Percentiles rank a stretch among this genome's conserved stretches.
phyloP scores from a whole-genome alignment of 2,329 filamentous ascomycete species.

The Metarhizium brunneum region DNA sequence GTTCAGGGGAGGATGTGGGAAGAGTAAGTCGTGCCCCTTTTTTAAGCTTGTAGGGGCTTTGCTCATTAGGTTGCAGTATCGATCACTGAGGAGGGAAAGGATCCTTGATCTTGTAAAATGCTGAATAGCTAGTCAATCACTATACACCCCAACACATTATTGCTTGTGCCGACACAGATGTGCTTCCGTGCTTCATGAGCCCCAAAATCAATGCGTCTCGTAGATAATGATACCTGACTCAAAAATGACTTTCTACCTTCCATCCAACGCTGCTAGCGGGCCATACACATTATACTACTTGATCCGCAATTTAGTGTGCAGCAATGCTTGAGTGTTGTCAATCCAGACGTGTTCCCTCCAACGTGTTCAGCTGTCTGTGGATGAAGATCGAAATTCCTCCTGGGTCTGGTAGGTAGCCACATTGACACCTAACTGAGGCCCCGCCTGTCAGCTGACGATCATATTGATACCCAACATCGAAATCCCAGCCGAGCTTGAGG shows the following conservation, averaged over 20 bases:
- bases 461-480: not conserved
- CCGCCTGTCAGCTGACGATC: not conserved
- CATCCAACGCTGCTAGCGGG: not conserved
- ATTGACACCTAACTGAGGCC: not conserved
- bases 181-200: not conserved
- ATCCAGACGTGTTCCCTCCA: not conserved
- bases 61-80: not conserved
- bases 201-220: not conserved
- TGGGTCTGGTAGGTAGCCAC: not conserved
- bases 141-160: not conserved
- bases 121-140: not conserved
- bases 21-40: constrained; percentile 40
- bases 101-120: not conserved
- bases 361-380: not conserved
- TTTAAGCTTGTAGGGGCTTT: not conserved
- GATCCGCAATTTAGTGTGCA: constrained; percentile 8
- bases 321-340: constrained; percentile 1
- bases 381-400: not conserved
- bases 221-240: not conserved
- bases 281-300: not conserved
- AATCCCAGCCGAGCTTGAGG: not conserved
- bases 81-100: constrained; percentile 4
- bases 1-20: constrained; percentile 91
- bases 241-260: not conserved
- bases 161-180: not conserved